Evolutionary conservation across 805 yeast species (phyloP).

Genomic region (Nematodospora valgi): DNA sequence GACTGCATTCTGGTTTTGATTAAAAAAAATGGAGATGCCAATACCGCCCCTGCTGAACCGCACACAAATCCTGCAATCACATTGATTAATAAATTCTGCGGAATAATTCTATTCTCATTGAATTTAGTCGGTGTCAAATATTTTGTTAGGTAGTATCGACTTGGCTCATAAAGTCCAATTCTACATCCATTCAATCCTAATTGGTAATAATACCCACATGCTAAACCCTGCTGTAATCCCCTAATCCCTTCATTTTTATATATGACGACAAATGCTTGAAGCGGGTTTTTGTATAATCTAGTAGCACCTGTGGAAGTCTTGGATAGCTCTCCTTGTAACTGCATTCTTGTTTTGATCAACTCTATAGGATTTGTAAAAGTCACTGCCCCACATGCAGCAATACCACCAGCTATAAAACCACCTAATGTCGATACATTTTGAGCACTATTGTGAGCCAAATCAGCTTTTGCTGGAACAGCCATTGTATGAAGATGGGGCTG

Average conservation of each 20-base stretch:
- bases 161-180: conserved; percentile 91
- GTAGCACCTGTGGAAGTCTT: conserved; percentile 48
- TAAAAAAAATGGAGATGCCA: conserved; percentile 89
- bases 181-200: conserved; percentile 91
- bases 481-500: no score
- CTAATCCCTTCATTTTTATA: conserved; percentile 77
- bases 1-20: conserved; percentile 97
- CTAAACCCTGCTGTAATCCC: conserved; percentile 86
- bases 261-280: conserved; percentile 77
- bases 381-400: conserved; percentile 97
- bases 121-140: conserved; percentile 49
- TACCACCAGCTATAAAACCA: conserved; percentile 85
- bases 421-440: conserved; percentile 64
- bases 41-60: conserved; percentile 84
- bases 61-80: conserved; percentile 77
- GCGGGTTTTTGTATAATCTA: conserved; percentile 68
- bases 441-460: no score
- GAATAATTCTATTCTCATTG: conserved; percentile 34
- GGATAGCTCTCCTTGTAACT: conserved; percentile 87
- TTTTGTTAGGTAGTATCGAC: conserved; percentile 57
- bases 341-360: conserved; percentile 93
- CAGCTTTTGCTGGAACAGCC: no score
- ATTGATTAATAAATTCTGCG: conserved; percentile 51
- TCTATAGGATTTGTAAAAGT: conserved; percentile 96
- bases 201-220: conserved; percentile 89